Percentiles rank a stretch among this genome's conserved stretches.
Conservation (phyloP, 2,329 filamentous ascomycete species). For the Pestalotiopsis sp. region DNA sequence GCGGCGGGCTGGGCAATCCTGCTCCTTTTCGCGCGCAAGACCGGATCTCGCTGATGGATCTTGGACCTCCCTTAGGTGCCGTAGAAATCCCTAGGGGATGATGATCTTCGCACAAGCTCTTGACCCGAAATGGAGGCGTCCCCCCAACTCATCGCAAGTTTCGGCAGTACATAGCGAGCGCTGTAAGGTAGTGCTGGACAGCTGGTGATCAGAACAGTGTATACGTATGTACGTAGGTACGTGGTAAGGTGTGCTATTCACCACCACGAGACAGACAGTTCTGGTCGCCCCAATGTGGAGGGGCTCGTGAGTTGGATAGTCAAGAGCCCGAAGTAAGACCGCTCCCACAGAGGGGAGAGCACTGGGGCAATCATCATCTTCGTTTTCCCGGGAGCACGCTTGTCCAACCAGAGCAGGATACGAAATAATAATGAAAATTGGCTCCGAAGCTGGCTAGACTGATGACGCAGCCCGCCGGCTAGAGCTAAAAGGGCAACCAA, state of each 20-base stretch:
- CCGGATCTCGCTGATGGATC: neutral
- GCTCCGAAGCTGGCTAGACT: slow-evolving; percentile 3
- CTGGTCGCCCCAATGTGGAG: neutral
- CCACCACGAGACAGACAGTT: neutral
- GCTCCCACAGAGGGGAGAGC: neutral
- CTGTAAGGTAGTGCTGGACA: neutral
- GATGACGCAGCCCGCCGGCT: slow-evolving; percentile 9
- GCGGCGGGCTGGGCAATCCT: neutral
- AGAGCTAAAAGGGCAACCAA: neutral
- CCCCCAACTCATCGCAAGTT: neutral
- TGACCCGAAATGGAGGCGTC: slow-evolving; percentile 1
- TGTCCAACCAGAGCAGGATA: neutral
- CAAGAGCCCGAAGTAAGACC: slow-evolving; percentile 7
- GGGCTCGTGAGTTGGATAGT: slow-evolving; percentile 7
- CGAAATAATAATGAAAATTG: slow-evolving; percentile 2
- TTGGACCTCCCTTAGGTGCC: neutral
- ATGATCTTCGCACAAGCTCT: neutral
- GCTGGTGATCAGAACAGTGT: neutral
- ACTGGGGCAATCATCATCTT: neutral
- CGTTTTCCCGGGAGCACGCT: neutral
- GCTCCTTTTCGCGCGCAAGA: neutral
- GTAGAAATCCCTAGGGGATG: neutral
- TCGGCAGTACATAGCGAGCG: neutral
- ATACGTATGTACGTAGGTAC: neutral
- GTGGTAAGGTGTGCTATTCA: neutral